These are phyloP conservation scores for Corchorus olitorius DNA, from an alignment of 345 rosid species.

Conservation along the genomic window DNA sequence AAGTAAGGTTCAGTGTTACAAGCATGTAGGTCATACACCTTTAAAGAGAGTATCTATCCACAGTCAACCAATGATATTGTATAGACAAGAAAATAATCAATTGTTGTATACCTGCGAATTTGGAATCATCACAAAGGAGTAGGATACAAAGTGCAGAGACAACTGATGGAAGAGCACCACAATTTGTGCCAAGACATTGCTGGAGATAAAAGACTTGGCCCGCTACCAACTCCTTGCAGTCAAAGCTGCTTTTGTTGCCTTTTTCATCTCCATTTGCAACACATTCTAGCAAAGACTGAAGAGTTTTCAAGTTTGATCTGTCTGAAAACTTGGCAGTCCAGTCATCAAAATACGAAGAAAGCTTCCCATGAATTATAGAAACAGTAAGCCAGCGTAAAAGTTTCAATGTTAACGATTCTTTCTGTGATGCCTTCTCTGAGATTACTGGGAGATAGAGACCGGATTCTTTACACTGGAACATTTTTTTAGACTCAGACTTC, in stretches of 20 bases:
- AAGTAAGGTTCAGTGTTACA: neutral
- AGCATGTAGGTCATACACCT: neutral
- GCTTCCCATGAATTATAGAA: conserved; percentile 67
- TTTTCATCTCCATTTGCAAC: conserved; percentile 32
- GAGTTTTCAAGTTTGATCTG: conserved; percentile 37
- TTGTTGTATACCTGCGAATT: conserved; percentile 44
- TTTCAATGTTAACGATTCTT: conserved; percentile 65
- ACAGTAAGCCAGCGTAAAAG: conserved; percentile 89
- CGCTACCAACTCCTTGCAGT: conserved; percentile 47
- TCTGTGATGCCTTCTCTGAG: conserved; percentile 38
- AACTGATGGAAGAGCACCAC: conserved; percentile 57
- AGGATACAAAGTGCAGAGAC: conserved; percentile 67
- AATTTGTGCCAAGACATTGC: conserved; percentile 51
- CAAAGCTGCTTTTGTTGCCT: conserved; percentile 26
- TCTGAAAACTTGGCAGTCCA: conserved; percentile 28
- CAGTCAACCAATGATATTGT: neutral
- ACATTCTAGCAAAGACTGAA: conserved; percentile 48
- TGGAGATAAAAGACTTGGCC: conserved; percentile 59
- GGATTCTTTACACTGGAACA: conserved; percentile 28
- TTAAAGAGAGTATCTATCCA: neutral
- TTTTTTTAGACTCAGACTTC: conserved; percentile 44
- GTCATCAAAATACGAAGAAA: conserved; percentile 36
- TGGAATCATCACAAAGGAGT: conserved; percentile 39
- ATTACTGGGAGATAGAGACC: conserved; percentile 21
- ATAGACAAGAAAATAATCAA: conserved; percentile 13